Evolutionary conservation across 179 eudicot species (phyloP).

Genomic region (Drosera spatulata): DNA sequence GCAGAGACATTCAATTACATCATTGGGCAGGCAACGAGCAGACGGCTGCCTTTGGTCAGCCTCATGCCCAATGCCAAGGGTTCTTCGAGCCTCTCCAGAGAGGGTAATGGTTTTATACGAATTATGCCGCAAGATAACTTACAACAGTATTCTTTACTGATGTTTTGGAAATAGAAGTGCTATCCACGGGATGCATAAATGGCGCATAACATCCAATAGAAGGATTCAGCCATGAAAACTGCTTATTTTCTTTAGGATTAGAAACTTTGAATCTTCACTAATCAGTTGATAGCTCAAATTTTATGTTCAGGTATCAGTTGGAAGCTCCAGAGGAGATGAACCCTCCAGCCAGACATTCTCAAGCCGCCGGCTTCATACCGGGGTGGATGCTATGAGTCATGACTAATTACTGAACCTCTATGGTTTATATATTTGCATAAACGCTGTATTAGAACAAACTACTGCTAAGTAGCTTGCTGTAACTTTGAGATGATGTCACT

Average conservation of each 20-base stretch:
- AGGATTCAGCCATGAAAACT: not conserved
- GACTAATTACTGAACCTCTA: too few species aligned
- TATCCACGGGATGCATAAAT: not conserved
- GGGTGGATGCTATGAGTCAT: constrained; percentile 77
- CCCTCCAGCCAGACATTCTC: constrained; percentile 34
- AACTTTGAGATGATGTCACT: too few species aligned
- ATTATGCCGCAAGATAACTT: not conserved
- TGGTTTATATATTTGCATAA: too few species aligned
- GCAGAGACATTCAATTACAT: constrained; percentile 42
- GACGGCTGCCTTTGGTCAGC: constrained; percentile 32
- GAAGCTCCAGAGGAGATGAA: constrained; percentile 43
- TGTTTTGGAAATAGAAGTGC: not conserved
- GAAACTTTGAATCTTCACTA: not conserved
- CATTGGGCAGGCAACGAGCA: constrained; percentile 66
- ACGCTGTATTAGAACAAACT: too few species aligned
- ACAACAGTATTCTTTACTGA: not conserved
- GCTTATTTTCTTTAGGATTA: not conserved
- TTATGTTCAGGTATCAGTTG: constrained; percentile 39
- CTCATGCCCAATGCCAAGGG: constrained; percentile 63
- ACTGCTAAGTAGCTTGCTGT: too few species aligned
- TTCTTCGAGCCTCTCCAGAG: constrained; percentile 74
- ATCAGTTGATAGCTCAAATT: not conserved
- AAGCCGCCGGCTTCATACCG: constrained; percentile 53
- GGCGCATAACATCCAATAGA: not conserved
- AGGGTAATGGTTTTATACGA: constrained; percentile 30